Evolutionary conservation across 305 asterid genomes (phyloP).

Genomic region (Solanum hybrid): DNA sequence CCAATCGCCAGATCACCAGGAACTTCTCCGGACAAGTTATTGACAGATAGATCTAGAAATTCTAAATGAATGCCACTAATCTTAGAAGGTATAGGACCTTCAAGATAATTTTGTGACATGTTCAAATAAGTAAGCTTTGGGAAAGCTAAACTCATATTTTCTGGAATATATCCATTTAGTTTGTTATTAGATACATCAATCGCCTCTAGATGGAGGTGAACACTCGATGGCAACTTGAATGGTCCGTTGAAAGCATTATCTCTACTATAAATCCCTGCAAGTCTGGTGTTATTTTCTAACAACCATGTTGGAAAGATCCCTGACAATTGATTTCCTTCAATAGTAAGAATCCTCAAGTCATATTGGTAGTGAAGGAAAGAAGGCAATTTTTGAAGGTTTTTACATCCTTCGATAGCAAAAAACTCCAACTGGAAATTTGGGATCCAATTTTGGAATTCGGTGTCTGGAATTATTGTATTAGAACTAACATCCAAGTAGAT

Average conservation of each 20-base stretch:
- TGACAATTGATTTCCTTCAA: background rate
- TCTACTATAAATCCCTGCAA: no score
- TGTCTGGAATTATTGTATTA: background rate
- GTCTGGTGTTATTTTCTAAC: no score
- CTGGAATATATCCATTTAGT: no score
- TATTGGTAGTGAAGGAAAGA: background rate
- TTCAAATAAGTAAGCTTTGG: no score
- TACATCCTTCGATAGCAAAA: accelerated
- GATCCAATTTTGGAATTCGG: background rate
- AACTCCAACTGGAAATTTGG: background rate
- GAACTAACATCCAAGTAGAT: background rate
- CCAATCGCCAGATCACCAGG: background rate
- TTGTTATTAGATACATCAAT: no score
- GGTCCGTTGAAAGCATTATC: background rate
- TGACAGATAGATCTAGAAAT: accelerated
- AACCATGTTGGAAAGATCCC: background rate
- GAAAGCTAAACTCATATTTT: no score
- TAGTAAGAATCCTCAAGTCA: background rate
- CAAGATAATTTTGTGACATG: no score
- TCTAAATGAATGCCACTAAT: background rate
- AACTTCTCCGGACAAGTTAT: accelerated
- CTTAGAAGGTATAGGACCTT: background rate
- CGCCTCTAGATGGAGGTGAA: background rate
- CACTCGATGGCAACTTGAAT: background rate
- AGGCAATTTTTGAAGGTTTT: background rate